A percentile compares a stretch with the other conserved stretches of the same genome.
phyloP scores from a whole-genome alignment of 441 rosid genomes.

The Populus hybrid region DNA sequence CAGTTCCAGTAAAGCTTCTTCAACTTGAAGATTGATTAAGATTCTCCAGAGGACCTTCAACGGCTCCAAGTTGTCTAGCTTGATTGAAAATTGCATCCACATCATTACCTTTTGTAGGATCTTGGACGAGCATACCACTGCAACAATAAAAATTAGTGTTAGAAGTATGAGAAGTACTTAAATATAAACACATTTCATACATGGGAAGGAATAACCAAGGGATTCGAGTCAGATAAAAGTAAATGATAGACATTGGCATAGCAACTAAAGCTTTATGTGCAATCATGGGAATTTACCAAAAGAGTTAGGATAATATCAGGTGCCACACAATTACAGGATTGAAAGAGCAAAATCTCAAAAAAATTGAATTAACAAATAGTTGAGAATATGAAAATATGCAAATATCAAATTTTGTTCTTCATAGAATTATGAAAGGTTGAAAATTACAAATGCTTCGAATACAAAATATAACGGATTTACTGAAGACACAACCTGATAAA shows the following conservation, averaged over 20 bases:
- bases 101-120: slow-evolving; percentile 73
- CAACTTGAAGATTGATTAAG: slow-evolving; percentile 68
- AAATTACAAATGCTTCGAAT: background rate
- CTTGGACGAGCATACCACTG: slow-evolving; percentile 97
- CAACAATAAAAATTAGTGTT: background rate
- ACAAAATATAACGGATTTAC: no score
- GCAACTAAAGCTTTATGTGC: background rate
- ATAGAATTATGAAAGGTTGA: background rate
- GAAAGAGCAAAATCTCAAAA: background rate
- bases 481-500: background rate
- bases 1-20: slow-evolving; percentile 80
- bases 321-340: background rate
- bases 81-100: slow-evolving; percentile 88
- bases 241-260: background rate
- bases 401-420: background rate
- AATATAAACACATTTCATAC: background rate
- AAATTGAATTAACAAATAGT: background rate
- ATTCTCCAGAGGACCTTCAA: slow-evolving; percentile 73
- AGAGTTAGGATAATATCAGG: background rate
- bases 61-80: slow-evolving; percentile 90
- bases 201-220: background rate
- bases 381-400: background rate
- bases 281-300: background rate
- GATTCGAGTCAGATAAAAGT: background rate
- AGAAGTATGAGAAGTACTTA: background rate